phyloP scores from a whole-genome alignment of 208 protist species.

The Acanthamoeba healyi region DNA sequence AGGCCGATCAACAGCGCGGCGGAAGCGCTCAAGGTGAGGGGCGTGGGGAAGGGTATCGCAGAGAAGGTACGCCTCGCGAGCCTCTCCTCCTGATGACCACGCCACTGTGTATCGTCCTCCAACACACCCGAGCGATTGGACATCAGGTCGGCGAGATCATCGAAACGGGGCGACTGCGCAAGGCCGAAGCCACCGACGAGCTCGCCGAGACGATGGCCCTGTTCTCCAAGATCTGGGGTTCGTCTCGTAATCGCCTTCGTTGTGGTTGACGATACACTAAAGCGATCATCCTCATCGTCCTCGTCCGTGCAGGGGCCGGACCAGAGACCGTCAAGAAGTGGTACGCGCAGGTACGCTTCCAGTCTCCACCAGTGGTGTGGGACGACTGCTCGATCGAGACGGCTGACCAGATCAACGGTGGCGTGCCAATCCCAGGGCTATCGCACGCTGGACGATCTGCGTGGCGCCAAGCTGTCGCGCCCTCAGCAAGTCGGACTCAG shows the following conservation, averaged over 20 bases:
- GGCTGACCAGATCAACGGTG: too few relatives aligned
- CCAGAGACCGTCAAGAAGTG: conserved; percentile 64
- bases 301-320: neutral
- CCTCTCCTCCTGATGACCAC: neutral
- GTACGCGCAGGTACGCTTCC: conserved; percentile 30
- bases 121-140: too few relatives aligned
- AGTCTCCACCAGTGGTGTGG: too few relatives aligned
- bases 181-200: conserved; percentile 65
- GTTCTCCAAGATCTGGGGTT: conserved; percentile 74
- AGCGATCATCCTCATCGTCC: neutral
- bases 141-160: conserved; percentile 63
- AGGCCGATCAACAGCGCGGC: conserved; percentile 33
- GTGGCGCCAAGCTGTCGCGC: conserved; percentile 12
- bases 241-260: neutral
- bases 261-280: too few relatives aligned
- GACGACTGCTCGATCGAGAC: too few relatives aligned
- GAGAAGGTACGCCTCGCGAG: conserved; percentile 21
- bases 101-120: too few relatives aligned
- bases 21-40: neutral
- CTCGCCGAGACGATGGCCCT: neutral
- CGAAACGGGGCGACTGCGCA: conserved; percentile 21
- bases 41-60: conserved; percentile 3
- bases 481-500: conserved; percentile 39
- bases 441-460: conserved; percentile 24
- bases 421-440: neutral